These are phyloP conservation scores for Botrytis elliptica DNA, from an alignment of 2,329 filamentous ascomycete species.

Conservation along the genomic window DNA sequence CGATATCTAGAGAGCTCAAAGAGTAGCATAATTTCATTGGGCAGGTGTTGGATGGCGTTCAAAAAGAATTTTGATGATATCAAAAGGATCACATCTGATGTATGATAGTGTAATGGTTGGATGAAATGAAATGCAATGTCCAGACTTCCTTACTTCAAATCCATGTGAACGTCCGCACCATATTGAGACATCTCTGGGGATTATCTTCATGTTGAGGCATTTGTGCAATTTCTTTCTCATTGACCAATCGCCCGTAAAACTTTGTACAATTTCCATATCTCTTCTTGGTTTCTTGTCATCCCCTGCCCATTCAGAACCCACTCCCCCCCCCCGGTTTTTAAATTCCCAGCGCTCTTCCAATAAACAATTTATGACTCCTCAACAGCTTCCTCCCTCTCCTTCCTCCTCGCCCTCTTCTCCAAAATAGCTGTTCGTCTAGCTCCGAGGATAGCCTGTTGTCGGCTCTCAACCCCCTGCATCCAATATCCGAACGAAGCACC, in stretches of 20 bases:
- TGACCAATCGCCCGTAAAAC: conserved; percentile 1
- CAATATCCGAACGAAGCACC: conserved; percentile 96
- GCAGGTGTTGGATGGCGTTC: conserved; percentile 8
- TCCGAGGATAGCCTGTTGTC: conserved; percentile 72
- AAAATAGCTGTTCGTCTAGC: conserved; percentile 78
- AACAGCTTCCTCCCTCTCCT: conserved; percentile 59
- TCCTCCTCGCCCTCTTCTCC: conserved; percentile 83
- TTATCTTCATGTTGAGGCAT: neutral
- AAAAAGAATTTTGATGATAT: conserved; percentile 10
- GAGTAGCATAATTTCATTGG: neutral
- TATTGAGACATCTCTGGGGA: neutral
- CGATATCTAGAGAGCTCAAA: neutral
- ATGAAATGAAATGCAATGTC: conserved; percentile 1
- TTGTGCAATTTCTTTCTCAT: conserved; percentile 4
- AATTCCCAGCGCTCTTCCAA: neutral
- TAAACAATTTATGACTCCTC: conserved; percentile 28
- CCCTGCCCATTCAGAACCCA: neutral
- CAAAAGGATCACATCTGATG: conserved; percentile 18
- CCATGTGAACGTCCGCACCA: neutral
- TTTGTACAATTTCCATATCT: conserved; percentile 12
- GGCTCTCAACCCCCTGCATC: conserved; percentile 84
- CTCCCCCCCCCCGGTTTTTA: neutral
- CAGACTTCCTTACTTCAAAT: neutral
- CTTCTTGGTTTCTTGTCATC: neutral
- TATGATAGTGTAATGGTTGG: conserved; percentile 27